Base-by-base conservation (phyloP, 192 early-diverging fungal species). In the Entomortierella beljakovae region DNA sequence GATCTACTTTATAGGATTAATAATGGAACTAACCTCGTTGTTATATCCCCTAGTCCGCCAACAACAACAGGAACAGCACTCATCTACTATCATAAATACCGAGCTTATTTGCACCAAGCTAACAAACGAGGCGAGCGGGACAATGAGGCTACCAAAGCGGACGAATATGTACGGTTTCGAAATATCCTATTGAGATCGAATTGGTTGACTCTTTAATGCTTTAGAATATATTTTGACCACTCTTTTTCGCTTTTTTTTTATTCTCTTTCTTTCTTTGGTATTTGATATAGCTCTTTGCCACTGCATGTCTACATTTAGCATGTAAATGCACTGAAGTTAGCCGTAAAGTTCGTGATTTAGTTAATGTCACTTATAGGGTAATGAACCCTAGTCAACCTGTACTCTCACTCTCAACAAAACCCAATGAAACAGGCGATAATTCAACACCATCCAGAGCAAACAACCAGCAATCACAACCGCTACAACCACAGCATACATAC, bases 311-410 rank as follows among this genome's bases (percentile, higher is more conserved):
- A 48, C 83, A 85, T 48, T 56, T 87, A 42, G 86, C 86, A 4
- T 83, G 83, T 33, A 87, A 87, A 69, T 73, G 83, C 35, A 87
- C 86, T 20, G 86, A 87, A 50, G 76, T 83, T 22, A 81, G 82
- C 40, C 64, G 86, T 22, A 87, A 87, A 43, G 77, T 87, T 8
- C 81, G 86, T 13, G 86, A 87, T 70, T 61, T 87, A 3, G 82
- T 87, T 56, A 87, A 87, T 61, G 86, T 87, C 28, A 83, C 83
- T 18, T 83, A 85, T 43, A 63, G 85, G 40, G 59, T 57, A 52
- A 63, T 62, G 72, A 53, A 76, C 46, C 60, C 68, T 13, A 61
- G 28, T 20, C 46, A 65, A 13, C 58, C 54, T 29, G 64, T 42
- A 40, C 70, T 67, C 22, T 76, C 71, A 10, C 66, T 82, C 9